phyloP scores from a whole-genome alignment of 805 yeast genomes.

The Metschnikowia lachancei region DNA sequence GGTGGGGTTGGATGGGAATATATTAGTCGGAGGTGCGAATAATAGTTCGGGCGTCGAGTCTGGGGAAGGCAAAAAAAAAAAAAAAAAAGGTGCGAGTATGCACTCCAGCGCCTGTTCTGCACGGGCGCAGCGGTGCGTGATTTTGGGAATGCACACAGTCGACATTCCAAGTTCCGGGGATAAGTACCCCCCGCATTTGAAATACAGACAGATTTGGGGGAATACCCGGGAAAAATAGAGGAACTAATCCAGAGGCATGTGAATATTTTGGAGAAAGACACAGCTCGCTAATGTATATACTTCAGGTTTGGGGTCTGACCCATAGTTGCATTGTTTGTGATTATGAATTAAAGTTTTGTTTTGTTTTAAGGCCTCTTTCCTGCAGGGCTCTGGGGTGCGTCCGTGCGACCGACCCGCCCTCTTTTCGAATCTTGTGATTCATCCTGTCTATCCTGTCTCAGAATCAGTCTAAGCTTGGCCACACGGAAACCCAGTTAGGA shows the following conservation, averaged over 20 bases:
- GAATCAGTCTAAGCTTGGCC: not conserved
- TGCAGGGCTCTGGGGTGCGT: not conserved
- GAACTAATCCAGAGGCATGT: no score
- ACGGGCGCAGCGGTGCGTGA: not conserved
- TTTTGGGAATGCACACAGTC: not conserved
- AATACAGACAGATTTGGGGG: no score
- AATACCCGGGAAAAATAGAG: no score
- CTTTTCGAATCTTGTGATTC: not conserved
- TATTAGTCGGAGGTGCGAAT: slow-evolving; percentile 1
- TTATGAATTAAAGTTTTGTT: not conserved
- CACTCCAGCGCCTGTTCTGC: slow-evolving; percentile 8
- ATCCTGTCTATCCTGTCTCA: not conserved
- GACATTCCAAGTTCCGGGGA: not conserved
- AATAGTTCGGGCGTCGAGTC: slow-evolving; percentile 11
- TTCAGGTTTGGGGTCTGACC: no score
- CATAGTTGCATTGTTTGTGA: no score
- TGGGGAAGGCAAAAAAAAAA: slow-evolving; percentile 9
- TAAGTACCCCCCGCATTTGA: no score
- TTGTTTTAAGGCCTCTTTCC: not conserved
- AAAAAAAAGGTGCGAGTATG: slow-evolving; percentile 2
- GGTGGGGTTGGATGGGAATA: slow-evolving; percentile 2
- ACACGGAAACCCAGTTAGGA: no score
- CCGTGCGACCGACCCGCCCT: not conserved
- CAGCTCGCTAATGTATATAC: no score
- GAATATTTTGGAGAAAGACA: no score